Conservation (phyloP, 208 protist species). For the Acanthamoeba castellanii region DNA sequence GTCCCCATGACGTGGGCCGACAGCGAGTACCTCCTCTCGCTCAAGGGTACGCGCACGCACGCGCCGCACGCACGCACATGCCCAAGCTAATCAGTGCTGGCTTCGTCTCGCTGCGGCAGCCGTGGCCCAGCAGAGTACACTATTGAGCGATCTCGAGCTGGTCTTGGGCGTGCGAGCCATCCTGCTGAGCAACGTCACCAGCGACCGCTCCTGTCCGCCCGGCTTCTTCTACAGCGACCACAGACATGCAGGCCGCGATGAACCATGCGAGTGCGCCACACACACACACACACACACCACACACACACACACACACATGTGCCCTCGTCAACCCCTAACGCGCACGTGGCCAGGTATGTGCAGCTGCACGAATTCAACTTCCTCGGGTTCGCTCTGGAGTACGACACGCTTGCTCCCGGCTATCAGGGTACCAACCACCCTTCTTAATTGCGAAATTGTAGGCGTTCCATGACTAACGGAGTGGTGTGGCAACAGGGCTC, state of each 20-base stretch:
- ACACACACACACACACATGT: neutral
- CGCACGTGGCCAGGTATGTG: neutral
- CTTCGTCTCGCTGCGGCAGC: neutral
- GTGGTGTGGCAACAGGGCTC: neutral
- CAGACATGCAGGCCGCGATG: neutral
- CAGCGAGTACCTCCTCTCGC: constrained; percentile 30
- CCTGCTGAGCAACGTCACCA: constrained; percentile 40
- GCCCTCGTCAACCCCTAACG: neutral
- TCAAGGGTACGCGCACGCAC: constrained; percentile 22
- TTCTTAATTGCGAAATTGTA: neutral
- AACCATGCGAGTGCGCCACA: constrained; percentile 2
- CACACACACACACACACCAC: no score
- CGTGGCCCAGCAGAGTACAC: constrained; percentile 17
- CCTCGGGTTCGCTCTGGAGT: constrained; percentile 22
- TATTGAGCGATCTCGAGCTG: neutral
- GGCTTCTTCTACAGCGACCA: constrained; percentile 1
- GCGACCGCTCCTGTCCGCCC: constrained; percentile 20
- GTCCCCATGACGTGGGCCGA: neutral
- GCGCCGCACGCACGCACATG: neutral
- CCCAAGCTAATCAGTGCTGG: neutral
- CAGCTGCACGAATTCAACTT: constrained; percentile 52
- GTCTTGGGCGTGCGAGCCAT: neutral
- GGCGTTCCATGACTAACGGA: neutral
- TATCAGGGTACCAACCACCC: constrained; percentile 14
- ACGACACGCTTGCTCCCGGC: constrained; percentile 36